A percentile compares a stretch with the other conserved stretches of the same genome.
phyloP scores from a whole-genome alignment of 805 yeast genomes.

The Kluyveromyces starmeri region DNA sequence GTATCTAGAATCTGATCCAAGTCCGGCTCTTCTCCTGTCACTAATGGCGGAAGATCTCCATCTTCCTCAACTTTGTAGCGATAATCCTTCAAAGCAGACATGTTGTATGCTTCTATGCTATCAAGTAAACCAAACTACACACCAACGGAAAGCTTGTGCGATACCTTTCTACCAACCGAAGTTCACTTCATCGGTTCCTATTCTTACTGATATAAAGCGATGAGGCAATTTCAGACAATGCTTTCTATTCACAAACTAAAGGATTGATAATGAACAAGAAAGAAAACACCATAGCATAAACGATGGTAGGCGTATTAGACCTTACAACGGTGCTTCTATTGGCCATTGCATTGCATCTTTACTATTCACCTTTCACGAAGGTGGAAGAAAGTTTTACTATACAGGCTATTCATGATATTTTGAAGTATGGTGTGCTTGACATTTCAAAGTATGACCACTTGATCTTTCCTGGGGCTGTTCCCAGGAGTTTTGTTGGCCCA shows the following conservation, averaged over 20 bases:
- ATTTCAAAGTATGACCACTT: conserved; percentile 57
- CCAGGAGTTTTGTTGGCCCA: conserved; percentile 75
- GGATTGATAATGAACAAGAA: neutral
- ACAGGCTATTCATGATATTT: conserved; percentile 80
- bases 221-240: neutral
- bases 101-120: conserved; percentile 4
- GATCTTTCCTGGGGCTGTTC: conserved; percentile 81
- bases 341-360: conserved; percentile 40
- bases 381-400: conserved; percentile 91
- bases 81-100: conserved; percentile 27
- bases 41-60: conserved; percentile 26
- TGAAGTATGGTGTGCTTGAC: conserved; percentile 46
- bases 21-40: conserved; percentile 23
- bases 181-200: neutral
- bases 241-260: neutral
- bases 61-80: conserved; percentile 25
- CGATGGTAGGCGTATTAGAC: conserved; percentile 8
- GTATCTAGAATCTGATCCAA: conserved; percentile 17
- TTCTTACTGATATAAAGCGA: neutral
- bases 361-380: conserved; percentile 72
- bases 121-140: neutral
- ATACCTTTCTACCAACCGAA: neutral
- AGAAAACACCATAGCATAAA: neutral
- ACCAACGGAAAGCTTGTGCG: too few species aligned
- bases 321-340: conserved; percentile 33